These are phyloP conservation scores for Lepidium didymum DNA, from an alignment of 345 rosid species.

Conservation along the genomic window DNA sequence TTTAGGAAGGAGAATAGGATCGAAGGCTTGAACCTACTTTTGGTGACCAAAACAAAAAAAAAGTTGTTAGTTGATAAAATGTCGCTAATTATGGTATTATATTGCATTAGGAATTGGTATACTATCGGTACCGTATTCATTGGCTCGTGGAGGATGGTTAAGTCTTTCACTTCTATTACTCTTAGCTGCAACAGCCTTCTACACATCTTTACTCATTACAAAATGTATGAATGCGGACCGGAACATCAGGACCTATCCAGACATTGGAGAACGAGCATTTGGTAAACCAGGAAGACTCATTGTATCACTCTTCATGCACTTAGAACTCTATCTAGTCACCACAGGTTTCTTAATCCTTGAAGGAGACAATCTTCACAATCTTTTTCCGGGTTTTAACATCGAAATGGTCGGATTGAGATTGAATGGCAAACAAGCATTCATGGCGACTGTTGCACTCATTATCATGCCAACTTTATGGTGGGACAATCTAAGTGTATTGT, in stretches of 20 bases:
- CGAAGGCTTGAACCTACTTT: too few relatives aligned
- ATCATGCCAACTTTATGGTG: slow-evolving; percentile 42
- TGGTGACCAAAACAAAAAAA: too few relatives aligned
- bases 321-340: slow-evolving; percentile 47
- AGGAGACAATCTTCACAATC: slow-evolving; percentile 41
- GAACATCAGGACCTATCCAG: slow-evolving; percentile 26
- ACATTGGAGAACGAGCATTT: slow-evolving; percentile 36
- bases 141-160: slow-evolving; percentile 46
- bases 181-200: slow-evolving; percentile 33
- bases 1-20: too few relatives aligned
- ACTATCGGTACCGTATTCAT: slow-evolving; percentile 41
- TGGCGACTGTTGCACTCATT: slow-evolving; percentile 22
- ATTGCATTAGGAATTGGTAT: slow-evolving; percentile 33
- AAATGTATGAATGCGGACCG: slow-evolving; percentile 35
- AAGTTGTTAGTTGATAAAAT: too few relatives aligned
- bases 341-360: slow-evolving; percentile 38
- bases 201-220: slow-evolving; percentile 32
- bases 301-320: slow-evolving; percentile 32
- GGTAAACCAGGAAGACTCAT: slow-evolving; percentile 37
- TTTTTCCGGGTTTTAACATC: slow-evolving; percentile 31
- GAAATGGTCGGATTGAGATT: slow-evolving; percentile 21
- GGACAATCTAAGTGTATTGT: slow-evolving; percentile 29
- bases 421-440: slow-evolving; percentile 30
- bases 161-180: slow-evolving; percentile 32
- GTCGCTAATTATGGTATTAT: neutral